Conservation (phyloP, 2,329 filamentous ascomycete genomes). For the Colletotrichum somersetense region DNA sequence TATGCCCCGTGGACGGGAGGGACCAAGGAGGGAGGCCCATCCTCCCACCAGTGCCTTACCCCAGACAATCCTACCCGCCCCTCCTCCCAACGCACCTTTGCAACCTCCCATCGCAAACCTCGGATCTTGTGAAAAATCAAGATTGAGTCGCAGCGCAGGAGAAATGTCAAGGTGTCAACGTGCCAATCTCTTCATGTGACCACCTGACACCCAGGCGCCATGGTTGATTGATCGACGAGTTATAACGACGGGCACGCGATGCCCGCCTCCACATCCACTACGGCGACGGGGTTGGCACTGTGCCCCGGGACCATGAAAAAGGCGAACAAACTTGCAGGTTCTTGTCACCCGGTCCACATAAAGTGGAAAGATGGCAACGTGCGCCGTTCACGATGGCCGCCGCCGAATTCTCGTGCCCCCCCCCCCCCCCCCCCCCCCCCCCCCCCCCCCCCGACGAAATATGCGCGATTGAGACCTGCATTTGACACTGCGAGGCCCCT, state of each 20-base stretch:
- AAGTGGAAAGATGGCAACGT: constrained; percentile 17
- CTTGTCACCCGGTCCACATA: constrained; percentile 17
- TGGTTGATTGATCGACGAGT: constrained; percentile 10
- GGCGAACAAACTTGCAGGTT: not conserved
- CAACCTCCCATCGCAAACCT: constrained; percentile 13
- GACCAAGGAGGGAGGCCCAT: constrained; percentile 33
- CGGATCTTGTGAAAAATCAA: constrained; percentile 12
- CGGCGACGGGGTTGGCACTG: constrained; percentile 15
- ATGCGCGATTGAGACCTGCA: constrained; percentile 12
- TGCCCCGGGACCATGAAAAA: constrained; percentile 28
- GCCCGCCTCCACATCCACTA: not conserved
- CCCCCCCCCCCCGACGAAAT: not conserved
- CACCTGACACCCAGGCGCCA: constrained; percentile 7
- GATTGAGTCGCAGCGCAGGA: not conserved
- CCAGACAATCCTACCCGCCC: constrained; percentile 30
- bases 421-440: constrained; percentile 14
- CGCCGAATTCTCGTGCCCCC: not conserved
- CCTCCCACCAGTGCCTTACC: constrained; percentile 26
- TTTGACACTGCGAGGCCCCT: constrained; percentile 18
- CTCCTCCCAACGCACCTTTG: not conserved
- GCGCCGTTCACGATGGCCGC: constrained; percentile 12
- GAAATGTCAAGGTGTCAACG: not conserved
- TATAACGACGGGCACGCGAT: not conserved
- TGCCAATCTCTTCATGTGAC: not conserved
- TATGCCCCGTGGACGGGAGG: not conserved